Percentiles rank a stretch among this genome's conserved stretches.
Conservation (phyloP, 208 protist genomes). For the Acanthamoeba lenticulata region DNA sequence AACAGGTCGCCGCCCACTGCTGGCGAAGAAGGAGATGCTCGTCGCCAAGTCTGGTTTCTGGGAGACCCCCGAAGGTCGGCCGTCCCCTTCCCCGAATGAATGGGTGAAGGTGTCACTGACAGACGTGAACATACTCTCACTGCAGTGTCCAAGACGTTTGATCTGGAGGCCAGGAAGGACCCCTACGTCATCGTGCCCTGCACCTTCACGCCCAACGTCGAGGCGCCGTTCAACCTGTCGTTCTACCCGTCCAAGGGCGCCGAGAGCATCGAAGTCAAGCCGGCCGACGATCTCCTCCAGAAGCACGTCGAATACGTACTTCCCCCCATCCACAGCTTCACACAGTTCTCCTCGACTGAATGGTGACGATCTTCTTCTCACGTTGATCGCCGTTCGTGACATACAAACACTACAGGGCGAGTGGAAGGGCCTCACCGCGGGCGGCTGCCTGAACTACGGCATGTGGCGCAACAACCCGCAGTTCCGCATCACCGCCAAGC, state of each 20-base stretch:
- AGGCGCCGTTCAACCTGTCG: background rate
- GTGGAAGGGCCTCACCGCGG: conserved; percentile 45
- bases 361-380: too few species aligned
- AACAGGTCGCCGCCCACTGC: background rate
- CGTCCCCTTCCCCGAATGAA: too few species aligned
- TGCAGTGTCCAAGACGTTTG: background rate
- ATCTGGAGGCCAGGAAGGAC: background rate
- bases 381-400: too few species aligned
- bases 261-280: background rate
- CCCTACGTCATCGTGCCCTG: background rate
- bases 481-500: background rate
- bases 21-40: background rate
- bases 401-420: conserved; percentile 7
- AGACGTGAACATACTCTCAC: too few species aligned
- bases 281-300: background rate
- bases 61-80: background rate
- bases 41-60: conserved; percentile 37
- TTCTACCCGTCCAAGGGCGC: background rate
- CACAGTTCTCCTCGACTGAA: too few species aligned
- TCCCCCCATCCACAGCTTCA: too few species aligned
- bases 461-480: conserved; percentile 41
- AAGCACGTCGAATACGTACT: background rate
- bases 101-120: too few species aligned
- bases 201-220: background rate
- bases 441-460: conserved; percentile 28